Percentiles rank a stretch among this genome's conserved stretches.
These are phyloP conservation scores for Dillenia suffruticosa DNA, from an alignment of 164 flowering plant genomes.

Conservation along the genomic window DNA sequence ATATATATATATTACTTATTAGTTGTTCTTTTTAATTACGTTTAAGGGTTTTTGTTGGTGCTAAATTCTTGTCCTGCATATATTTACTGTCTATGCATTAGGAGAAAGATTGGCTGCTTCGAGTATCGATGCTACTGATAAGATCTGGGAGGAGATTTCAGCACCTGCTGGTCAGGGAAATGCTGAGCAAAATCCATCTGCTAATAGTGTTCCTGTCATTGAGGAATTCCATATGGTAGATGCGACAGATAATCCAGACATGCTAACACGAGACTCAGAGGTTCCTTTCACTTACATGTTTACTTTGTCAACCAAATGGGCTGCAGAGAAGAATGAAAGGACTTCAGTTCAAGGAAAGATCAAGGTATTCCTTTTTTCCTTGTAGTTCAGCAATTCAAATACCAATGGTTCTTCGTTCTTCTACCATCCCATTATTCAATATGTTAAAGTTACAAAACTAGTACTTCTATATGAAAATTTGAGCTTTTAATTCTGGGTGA, in stretches of 20 bases:
- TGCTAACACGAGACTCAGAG: constrained; percentile 48
- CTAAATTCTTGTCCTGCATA: background rate
- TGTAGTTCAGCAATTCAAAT: too few relatives aligned
- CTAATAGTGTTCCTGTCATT: constrained; percentile 7
- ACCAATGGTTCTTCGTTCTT: too few relatives aligned
- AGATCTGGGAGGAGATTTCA: constrained; percentile 19
- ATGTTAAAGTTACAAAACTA: too few relatives aligned
- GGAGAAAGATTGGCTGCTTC: constrained; percentile 24
- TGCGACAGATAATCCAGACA: constrained; percentile 37
- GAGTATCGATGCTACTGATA: constrained; percentile 11
- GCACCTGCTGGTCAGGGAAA: constrained; percentile 10
- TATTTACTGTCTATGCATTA: constrained; percentile 6
- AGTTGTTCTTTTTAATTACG: too few relatives aligned
- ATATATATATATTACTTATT: too few relatives aligned
- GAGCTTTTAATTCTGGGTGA: too few relatives aligned
- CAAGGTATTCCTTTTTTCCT: constrained; percentile 42
- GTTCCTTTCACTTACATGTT: constrained; percentile 82
- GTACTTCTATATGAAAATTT: too few relatives aligned
- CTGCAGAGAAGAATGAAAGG: constrained; percentile 27
- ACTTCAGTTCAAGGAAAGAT: constrained; percentile 58
- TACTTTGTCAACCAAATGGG: constrained; percentile 59
- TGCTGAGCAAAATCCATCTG: constrained; percentile 12
- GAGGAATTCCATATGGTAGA: constrained; percentile 35
- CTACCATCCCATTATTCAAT: too few relatives aligned
- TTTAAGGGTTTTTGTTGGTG: too few relatives aligned